Evolutionary conservation across 495 filamentous ascomycete species (phyloP), one percentile per base, ranked within the genome.

Genomic region (Penicillium bialowiezense): DNA sequence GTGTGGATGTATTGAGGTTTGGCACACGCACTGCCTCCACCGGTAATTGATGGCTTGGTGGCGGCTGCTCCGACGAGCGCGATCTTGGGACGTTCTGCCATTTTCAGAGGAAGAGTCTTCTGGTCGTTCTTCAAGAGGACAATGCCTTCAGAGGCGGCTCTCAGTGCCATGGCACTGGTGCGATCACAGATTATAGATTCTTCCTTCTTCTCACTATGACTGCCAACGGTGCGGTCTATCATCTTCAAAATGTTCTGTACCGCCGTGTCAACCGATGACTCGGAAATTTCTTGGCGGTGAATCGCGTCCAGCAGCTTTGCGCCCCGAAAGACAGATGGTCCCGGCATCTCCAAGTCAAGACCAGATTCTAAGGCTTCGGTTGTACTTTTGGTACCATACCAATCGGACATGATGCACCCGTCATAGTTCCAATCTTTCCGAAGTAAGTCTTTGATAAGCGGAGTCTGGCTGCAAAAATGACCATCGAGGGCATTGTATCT

Each of bases 21-120:
- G n/a, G 42, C 42, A n/a, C 42, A 45, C 12, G 42, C 42, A 45
- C 24, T 32, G 28, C 20, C 35, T 20, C 9, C 42, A 32, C 29
- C 29, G 12, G 29, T 32, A 3, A 12, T 32, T 32, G 29, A 32
- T 5, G 29, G 29, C 29, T 32, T 32, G 29, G 12, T 32, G 12
- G 12, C 29, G 7, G 29, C 29, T 32, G 29, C 5, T 10, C 29
- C 29, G 12, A 32, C 12, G 29, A 32, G 29, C 7, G 29, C 29
- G 5, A 32, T 13, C 12, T 32, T 32, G 3, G 12, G 7, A 7
- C 12, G 3, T 3, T 32, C 10, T 10, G 29, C 29, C 7, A 32
- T 32, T 7, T 20, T 38, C 2, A 38, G 15, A 20, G 35, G 35
- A 12, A 38, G 35, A 5, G 17, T 9, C 2, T 18, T 18, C 3